Evolutionary conservation across 192 early-diverging fungal genomes (phyloP).

Genomic region (Rhizoclosmatium sp.): DNA sequence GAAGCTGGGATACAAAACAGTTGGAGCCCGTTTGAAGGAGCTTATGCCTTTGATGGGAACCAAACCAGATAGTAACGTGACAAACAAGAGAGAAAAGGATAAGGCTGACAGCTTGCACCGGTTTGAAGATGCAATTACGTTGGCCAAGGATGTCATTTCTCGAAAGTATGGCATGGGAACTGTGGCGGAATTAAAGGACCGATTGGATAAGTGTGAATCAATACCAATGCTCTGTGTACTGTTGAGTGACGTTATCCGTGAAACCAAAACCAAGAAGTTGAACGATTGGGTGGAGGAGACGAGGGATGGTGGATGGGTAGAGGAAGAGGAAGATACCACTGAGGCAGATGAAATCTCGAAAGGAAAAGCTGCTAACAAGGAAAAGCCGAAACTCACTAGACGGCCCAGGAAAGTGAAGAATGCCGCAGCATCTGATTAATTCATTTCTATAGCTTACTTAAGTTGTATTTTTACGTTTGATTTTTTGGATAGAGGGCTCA

Average conservation of each 20-base stretch:
- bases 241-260: constrained; percentile 20
- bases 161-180: constrained; percentile 14
- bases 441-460: background rate
- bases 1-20: background rate
- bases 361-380: background rate
- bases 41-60: constrained; percentile 10
- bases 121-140: background rate
- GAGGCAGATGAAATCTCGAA: constrained; percentile 15
- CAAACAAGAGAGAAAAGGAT: background rate
- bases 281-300: constrained; percentile 27
- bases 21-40: background rate
- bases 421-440: background rate
- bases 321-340: constrained; percentile 29
- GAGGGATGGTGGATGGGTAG: constrained; percentile 33
- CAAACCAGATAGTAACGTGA: background rate
- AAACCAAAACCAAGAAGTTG: constrained; percentile 8
- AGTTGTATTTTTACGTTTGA: background rate
- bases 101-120: background rate
- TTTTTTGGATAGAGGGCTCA: background rate
- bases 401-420: constrained; percentile 16
- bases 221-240: constrained; percentile 24
- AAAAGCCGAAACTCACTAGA: constrained; percentile 12
- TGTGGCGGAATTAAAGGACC: constrained; percentile 11
- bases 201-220: constrained; percentile 25
- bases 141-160: background rate